Conservation (phyloP, 2,329 filamentous ascomycete species). For the Botrytis fabae region DNA sequence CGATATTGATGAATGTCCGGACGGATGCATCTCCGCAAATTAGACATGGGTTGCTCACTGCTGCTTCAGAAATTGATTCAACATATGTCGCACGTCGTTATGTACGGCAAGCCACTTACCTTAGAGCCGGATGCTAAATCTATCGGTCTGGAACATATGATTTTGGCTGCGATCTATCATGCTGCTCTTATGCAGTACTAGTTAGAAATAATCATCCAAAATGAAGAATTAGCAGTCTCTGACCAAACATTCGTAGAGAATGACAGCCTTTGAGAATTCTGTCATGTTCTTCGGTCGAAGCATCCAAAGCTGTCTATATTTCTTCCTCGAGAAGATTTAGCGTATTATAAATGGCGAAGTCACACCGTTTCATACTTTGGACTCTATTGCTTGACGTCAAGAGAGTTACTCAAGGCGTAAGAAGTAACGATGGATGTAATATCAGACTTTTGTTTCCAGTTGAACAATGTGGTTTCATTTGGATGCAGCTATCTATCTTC, state of each 20-base stretch:
- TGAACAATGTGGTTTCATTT: neutral
- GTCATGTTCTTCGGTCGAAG: neutral
- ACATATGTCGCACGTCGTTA: neutral
- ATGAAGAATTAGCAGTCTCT: neutral
- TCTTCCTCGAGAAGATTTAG: neutral
- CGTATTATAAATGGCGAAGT: neutral
- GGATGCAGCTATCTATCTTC: neutral
- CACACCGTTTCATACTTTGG: neutral
- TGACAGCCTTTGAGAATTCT: neutral
- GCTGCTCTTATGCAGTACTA: neutral
- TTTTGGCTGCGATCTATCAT: neutral
- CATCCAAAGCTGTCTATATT: neutral
- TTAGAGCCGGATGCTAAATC: neutral
- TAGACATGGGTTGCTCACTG: too few species aligned
- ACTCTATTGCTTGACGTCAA: too few species aligned
- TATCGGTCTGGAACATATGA: neutral
- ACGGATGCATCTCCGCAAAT: too few species aligned
- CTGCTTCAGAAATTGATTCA: neutral
- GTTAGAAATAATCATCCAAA: neutral
- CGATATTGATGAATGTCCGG: neutral
- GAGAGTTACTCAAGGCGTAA: neutral
- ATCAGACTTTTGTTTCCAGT: too few species aligned
- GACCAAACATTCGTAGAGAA: neutral
- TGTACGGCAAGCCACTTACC: neutral
- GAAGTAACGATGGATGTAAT: too few species aligned